These are phyloP conservation scores for Picea abies DNA, from an alignment of 83 land plant species.

Conservation along the genomic window DNA sequence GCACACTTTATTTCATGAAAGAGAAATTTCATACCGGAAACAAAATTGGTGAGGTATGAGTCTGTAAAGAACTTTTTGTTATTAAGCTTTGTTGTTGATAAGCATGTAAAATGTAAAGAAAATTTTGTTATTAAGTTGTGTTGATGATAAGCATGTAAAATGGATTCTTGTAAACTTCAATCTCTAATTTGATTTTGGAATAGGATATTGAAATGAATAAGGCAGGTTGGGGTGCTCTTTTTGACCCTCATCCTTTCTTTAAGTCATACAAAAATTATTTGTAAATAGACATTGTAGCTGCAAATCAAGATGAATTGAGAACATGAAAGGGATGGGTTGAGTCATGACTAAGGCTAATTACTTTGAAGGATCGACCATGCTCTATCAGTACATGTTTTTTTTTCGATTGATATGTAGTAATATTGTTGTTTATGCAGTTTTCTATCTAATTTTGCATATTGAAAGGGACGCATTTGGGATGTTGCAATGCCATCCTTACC, in stretches of 20 bases:
- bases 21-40: conserved; percentile 79
- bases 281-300: too few relatives aligned
- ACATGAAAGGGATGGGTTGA: conserved; percentile 98
- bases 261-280: too few relatives aligned
- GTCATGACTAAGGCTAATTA: conserved; percentile 85
- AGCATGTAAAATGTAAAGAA: too few relatives aligned
- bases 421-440: background rate
- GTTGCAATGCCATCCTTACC: conserved; percentile 86
- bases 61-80: too few relatives aligned
- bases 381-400: background rate
- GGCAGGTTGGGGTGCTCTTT: too few relatives aligned
- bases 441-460: conserved; percentile 36
- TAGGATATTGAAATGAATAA: too few relatives aligned
- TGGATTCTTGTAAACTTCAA: too few relatives aligned
- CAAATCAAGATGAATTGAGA: background rate
- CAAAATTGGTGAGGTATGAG: conserved; percentile 73
- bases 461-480: conserved; percentile 79
- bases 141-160: too few relatives aligned
- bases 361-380: conserved; percentile 63
- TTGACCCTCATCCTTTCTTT: too few relatives aligned
- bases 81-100: too few relatives aligned
- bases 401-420: background rate
- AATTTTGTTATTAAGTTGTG: too few relatives aligned
- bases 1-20: conserved; percentile 87
- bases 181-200: too few relatives aligned